Evolutionary conservation across 306 rosid genomes (phyloP), one percentile per base, ranked within the genome.

Genomic region (Cucurbita ficifolia): DNA sequence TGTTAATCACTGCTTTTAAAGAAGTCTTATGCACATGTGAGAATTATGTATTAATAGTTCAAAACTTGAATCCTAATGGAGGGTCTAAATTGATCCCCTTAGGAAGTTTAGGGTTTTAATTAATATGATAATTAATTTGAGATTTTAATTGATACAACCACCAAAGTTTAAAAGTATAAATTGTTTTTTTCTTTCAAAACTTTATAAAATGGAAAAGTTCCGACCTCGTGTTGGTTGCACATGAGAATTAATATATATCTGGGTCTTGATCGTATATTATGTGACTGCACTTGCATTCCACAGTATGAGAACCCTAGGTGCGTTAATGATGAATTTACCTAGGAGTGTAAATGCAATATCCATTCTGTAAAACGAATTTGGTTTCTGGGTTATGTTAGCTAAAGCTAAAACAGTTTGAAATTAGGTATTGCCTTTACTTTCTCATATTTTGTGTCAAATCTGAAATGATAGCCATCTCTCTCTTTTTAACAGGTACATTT

Each of bases 401-500:
- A 18, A 42, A 21, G 18, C 49, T 12, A 42, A 11, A 53, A 43
- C 38, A 9, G 6, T 65, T 65, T 42, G 69, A 43, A 65, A 42
- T 65, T 10, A 21, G 72, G 22, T 22, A 38, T 24, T 19, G 21
- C 33, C 56, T 68, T 48, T 43, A 45, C 36, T 65, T 52, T 71
- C 45, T 49, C 58, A 49, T 70, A 35, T 35, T 43, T 39, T 48
- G 42, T 53, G 53, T 29, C 49, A 50, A 61, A 7, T 70, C 48
- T 57, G 70, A 51, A 76, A 46, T 71, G 53, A 63, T n/a, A 72
- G 75, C 22, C 12, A 70, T 71, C 63, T 55, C 77, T 10, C 21
- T 51, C 2, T 51, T 51, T 51, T 17, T 51, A 51, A 51, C 55
- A 51, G 55, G 98, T 94, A 39, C 97, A 91, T 81, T 94, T 94